Evolutionary conservation across 768 basidiomycete genomes (phyloP).

Genomic region (Pleurotus eryngii): DNA sequence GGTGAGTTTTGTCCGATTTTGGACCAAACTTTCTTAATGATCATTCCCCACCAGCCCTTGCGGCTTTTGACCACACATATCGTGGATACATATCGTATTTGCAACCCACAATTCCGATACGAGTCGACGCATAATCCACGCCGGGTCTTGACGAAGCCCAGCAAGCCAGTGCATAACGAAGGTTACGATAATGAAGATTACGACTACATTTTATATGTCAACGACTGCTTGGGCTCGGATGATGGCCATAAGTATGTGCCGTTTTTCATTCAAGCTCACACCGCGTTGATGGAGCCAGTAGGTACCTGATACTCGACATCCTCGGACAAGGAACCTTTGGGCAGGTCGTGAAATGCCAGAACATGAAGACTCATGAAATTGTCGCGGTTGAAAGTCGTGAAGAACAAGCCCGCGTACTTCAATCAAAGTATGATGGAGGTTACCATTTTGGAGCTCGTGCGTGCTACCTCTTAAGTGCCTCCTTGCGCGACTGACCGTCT

Average conservation of each 20-base stretch:
- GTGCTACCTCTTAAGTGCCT: slow-evolving; percentile 28
- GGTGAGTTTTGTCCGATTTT: slow-evolving; percentile 44
- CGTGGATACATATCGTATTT: slow-evolving; percentile 87
- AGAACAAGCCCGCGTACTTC: slow-evolving; percentile 99
- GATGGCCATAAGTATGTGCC: slow-evolving; percentile 87
- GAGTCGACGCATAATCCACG: slow-evolving; percentile 94
- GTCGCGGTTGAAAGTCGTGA: slow-evolving; percentile 99
- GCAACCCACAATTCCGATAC: slow-evolving; percentile 94
- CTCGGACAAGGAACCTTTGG: slow-evolving; percentile 99
- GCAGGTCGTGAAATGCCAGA: slow-evolving; percentile 99
- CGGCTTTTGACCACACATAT: slow-evolving; percentile 80
- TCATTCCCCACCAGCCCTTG: slow-evolving; percentile 39
- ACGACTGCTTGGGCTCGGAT: slow-evolving; percentile 93
- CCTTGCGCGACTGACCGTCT: slow-evolving; percentile 7
- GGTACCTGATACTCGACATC: slow-evolving; percentile 96
- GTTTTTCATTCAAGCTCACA: slow-evolving; percentile 6
- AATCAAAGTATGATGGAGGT: slow-evolving; percentile 99
- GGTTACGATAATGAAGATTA: slow-evolving; percentile 99
- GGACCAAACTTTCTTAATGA: background rate
- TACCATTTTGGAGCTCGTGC: slow-evolving; percentile 90
- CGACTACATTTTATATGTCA: slow-evolving; percentile 99
- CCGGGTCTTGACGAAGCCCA: slow-evolving; percentile 95
- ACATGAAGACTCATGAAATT: slow-evolving; percentile 98
- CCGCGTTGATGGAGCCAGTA: slow-evolving; percentile 27
- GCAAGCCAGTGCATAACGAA: slow-evolving; percentile 93